phyloP scores from a whole-genome alignment of 176 grass and related monocot genomes.

The Pontederia crassipes region DNA sequence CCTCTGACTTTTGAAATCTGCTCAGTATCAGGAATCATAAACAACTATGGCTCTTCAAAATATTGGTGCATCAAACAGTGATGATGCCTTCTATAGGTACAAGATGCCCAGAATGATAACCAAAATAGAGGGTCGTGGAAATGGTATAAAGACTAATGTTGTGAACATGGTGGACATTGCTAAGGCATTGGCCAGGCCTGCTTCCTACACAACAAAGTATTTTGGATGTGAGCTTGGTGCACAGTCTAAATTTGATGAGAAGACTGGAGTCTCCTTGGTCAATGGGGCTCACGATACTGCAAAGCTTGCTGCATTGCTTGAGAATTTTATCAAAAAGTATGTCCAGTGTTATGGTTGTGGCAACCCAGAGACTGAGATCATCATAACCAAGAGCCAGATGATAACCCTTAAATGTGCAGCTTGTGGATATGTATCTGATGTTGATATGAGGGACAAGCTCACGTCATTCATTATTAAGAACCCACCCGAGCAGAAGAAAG shows the following conservation, averaged over 20 bases:
- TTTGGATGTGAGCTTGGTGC: constrained; percentile 61
- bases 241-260: constrained; percentile 64
- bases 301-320: constrained; percentile 65
- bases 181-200: constrained; percentile 59
- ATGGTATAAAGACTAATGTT: constrained; percentile 72
- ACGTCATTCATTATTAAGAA: constrained; percentile 60
- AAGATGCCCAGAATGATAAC: constrained; percentile 90
- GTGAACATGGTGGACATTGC: constrained; percentile 85
- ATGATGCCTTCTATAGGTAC: constrained; percentile 89
- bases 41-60: constrained; percentile 61
- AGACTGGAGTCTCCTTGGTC: constrained; percentile 45
- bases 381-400: constrained; percentile 55
- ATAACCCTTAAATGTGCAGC: constrained; percentile 71
- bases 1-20: background rate
- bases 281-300: constrained; percentile 71
- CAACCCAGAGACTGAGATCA: constrained; percentile 79
- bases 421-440: constrained; percentile 71
- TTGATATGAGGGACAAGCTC: constrained; percentile 75
- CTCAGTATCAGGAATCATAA: background rate
- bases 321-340: constrained; percentile 88
- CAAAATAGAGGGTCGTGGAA: constrained; percentile 65
- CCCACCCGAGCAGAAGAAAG: constrained; percentile 62
- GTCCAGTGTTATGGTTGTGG: constrained; percentile 69
- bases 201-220: constrained; percentile 73
- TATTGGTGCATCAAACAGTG: constrained; percentile 79